Conservation (phyloP, 257 asterid genomes). For the Salvia hispanica region DNA sequence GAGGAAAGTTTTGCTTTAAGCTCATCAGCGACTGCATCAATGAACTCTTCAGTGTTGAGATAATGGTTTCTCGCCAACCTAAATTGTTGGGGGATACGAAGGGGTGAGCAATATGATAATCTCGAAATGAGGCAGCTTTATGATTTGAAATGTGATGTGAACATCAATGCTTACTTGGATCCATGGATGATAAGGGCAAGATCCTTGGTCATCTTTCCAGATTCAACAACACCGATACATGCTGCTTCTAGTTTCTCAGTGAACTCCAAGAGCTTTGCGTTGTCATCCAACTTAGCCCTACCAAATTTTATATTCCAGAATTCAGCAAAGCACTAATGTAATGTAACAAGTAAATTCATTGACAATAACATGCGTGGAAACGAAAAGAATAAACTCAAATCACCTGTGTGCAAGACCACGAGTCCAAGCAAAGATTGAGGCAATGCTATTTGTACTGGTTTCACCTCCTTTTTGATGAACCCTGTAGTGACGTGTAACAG, state of each 20-base stretch:
- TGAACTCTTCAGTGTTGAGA: slow-evolving; percentile 87
- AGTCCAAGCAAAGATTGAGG: slow-evolving; percentile 99
- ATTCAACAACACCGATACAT: slow-evolving; percentile 83
- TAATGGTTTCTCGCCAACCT: slow-evolving; percentile 73
- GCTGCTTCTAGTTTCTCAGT: slow-evolving; percentile 92
- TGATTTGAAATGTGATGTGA: neutral
- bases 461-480: slow-evolving; percentile 99
- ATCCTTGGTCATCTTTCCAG: slow-evolving; percentile 99
- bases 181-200: slow-evolving; percentile 94
- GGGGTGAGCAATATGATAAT: neutral
- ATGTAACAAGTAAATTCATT: neutral
- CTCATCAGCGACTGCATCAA: slow-evolving; percentile 87
- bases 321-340: neutral
- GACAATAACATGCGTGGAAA: neutral
- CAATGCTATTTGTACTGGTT: slow-evolving; percentile 99
- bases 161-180: slow-evolving; percentile 54
- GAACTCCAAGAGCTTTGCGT: slow-evolving; percentile 80
- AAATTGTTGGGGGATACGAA: slow-evolving; percentile 21
- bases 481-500: slow-evolving; percentile 95
- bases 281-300: slow-evolving; percentile 92
- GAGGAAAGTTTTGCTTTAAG: slow-evolving; percentile 73
- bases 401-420: slow-evolving; percentile 99
- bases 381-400: neutral
- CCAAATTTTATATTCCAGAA: neutral
- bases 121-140: neutral